Base-by-base conservation (phyloP, 305 asterid genomes). In the Fraxinus albicans region DNA sequence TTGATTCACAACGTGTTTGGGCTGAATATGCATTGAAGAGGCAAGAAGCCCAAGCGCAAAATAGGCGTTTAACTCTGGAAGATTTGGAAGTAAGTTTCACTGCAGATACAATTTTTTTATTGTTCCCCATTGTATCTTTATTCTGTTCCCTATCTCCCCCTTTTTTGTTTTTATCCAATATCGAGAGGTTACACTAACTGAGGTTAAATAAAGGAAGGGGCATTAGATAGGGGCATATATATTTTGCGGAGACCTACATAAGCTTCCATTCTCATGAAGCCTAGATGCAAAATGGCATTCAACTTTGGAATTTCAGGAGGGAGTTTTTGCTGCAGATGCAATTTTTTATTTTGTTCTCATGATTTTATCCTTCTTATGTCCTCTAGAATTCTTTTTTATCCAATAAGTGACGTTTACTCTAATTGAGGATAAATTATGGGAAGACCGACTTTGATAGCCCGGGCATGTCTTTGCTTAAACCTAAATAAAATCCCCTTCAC, bases 1-100 rank as follows among this genome's bases (percentile, higher is more conserved):
- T 97, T 72, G 99, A 97, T 83, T 97, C 99, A n/a, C 98, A 95
- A 89, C 96, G 99, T 81, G 99, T 97, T 86, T 97, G 99, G 99
- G 99, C 99, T 55, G 99, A 97, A 81, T 97, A 97, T 92, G 99
- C 99, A 21, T 87, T 97, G 89, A 95, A 97, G 89, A 93, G 99
- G 89, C 98, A 94, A 88, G 99, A 97, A 85, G 99, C 99, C 40
- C 99, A 97, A 88, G 98, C 99, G 8, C 99, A 97, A 79, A 97
- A 97, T 84, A 91, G 99, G 89, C 92, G 99, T 21, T 89, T 95
- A 87, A 97, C 99, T 67, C 92, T 97, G 82, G 99, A 97, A 86
- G 99, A 97, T 86, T 88, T 97, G 88, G 99, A 97, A 89, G 99
- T 96, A 82, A 86, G 96, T 81, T 78, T 80, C 35, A 19, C 33